Conservation (phyloP, 345 rosid species). For the Rhizophora mangle region DNA sequence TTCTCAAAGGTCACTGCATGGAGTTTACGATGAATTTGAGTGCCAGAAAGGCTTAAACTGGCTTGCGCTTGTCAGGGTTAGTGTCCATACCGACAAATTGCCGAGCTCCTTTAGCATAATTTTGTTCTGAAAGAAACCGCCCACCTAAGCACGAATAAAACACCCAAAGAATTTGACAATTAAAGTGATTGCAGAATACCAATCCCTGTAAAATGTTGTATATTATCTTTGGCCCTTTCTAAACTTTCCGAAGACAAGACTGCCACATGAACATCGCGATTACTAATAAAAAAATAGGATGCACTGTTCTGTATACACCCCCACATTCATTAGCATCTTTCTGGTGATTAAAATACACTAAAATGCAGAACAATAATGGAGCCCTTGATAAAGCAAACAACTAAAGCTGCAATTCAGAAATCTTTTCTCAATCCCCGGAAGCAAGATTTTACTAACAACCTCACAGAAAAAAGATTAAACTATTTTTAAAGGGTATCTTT, state of each 20-base stretch:
- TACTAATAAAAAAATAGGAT: background rate
- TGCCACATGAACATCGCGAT: constrained; percentile 28
- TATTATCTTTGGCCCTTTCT: constrained; percentile 33
- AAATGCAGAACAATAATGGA: constrained; percentile 48
- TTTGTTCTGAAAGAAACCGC: background rate
- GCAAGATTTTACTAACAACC: constrained; percentile 32
- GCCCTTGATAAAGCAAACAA: constrained; percentile 30
- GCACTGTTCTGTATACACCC: constrained; percentile 19
- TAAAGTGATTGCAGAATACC: background rate
- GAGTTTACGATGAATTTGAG: background rate
- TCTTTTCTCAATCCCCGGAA: constrained; percentile 32
- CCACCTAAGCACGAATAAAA: constrained; percentile 7
- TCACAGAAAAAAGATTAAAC: constrained; percentile 9
- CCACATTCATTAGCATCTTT: constrained; percentile 49
- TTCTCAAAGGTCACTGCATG: background rate
- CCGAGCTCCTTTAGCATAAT: too few species aligned
- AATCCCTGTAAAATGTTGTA: constrained; percentile 20
- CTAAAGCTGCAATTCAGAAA: constrained; percentile 27
- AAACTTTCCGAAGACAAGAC: constrained; percentile 33
- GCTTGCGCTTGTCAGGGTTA: background rate
- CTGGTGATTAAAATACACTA: constrained; percentile 16
- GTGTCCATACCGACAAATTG: too few species aligned
- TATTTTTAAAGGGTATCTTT: constrained; percentile 37
- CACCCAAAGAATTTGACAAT: background rate
- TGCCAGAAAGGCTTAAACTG: background rate